Evolutionary conservation across 2,329 filamentous ascomycete species (phyloP).

Genomic region (Lachnellula willkommii): DNA sequence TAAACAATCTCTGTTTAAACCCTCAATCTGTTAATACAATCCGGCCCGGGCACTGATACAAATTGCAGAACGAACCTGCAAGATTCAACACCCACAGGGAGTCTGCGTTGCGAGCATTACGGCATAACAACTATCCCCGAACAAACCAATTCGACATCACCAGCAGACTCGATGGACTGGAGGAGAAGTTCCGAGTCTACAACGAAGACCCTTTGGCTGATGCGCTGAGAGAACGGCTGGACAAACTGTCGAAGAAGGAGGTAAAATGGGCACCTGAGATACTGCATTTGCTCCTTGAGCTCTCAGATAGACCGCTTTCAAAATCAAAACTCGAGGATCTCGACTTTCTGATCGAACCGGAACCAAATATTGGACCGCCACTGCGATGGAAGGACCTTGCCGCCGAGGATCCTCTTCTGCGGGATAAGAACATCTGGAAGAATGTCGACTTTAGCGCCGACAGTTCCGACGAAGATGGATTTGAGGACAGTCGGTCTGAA

Average conservation of each 20-base stretch:
- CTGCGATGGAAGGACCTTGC: constrained; percentile 78
- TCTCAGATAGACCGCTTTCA: constrained; percentile 74
- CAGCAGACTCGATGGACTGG: constrained; percentile 61
- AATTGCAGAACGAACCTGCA: constrained; percentile 27
- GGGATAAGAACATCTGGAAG: constrained; percentile 64
- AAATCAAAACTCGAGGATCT: constrained; percentile 62
- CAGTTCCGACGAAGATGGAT: constrained; percentile 49
- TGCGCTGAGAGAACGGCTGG: constrained; percentile 54
- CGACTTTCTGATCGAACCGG: constrained; percentile 45
- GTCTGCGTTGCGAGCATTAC: constrained; percentile 45
- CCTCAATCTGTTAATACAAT: neutral
- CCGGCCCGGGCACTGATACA: constrained; percentile 7
- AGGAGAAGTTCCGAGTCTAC: constrained; percentile 80
- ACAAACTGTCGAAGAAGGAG: constrained; percentile 48
- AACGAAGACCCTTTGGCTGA: constrained; percentile 76
- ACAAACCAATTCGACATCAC: constrained; percentile 73
- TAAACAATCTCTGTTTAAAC: constrained; percentile 29
- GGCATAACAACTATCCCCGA: constrained; percentile 52
- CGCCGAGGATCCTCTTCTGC: constrained; percentile 66
- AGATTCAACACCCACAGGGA: constrained; percentile 44
- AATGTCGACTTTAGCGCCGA: constrained; percentile 61
- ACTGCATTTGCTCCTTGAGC: constrained; percentile 69
- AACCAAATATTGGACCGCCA: constrained; percentile 39
- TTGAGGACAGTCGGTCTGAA: constrained; percentile 32
- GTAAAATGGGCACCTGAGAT: constrained; percentile 73